Conservation (phyloP, 2,329 filamentous ascomycete species). For the Xylariaceae sp. region DNA sequence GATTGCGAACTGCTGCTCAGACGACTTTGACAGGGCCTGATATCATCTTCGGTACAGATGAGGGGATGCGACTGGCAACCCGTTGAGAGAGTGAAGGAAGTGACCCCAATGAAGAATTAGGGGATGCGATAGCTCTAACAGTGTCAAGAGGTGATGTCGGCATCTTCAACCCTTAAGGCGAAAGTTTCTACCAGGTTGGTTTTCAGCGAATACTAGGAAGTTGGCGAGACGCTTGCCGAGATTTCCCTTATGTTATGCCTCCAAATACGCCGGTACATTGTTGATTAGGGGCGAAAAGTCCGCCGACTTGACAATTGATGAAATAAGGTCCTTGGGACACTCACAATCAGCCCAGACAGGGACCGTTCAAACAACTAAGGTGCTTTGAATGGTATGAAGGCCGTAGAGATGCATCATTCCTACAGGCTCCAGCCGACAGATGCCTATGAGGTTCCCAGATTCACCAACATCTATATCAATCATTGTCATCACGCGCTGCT, state of each 20-base stretch:
- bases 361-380: neutral
- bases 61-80: constrained; percentile 49
- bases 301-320: too few relatives aligned
- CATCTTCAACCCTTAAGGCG: too few relatives aligned
- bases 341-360: neutral
- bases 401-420: neutral
- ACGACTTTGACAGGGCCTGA: constrained; percentile 19
- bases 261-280: too few relatives aligned
- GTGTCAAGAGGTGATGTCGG: constrained; percentile 55
- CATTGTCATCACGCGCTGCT: neutral
- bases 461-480: neutral
- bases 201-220: too few relatives aligned
- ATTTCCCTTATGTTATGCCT: too few relatives aligned
- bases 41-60: constrained; percentile 46
- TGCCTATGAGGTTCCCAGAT: too few relatives aligned
- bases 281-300: too few relatives aligned
- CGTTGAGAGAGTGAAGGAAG: constrained; percentile 46
- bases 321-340: too few relatives aligned
- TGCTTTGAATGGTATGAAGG: neutral
- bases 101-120: constrained; percentile 31
- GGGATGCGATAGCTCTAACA: constrained; percentile 36
- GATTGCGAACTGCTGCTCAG: constrained; percentile 26
- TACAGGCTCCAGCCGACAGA: too few relatives aligned
- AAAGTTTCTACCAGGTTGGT: too few relatives aligned
- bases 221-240: too few relatives aligned